phyloP scores from a whole-genome alignment of 345 rosid species.

The Corchorus olitorius region DNA sequence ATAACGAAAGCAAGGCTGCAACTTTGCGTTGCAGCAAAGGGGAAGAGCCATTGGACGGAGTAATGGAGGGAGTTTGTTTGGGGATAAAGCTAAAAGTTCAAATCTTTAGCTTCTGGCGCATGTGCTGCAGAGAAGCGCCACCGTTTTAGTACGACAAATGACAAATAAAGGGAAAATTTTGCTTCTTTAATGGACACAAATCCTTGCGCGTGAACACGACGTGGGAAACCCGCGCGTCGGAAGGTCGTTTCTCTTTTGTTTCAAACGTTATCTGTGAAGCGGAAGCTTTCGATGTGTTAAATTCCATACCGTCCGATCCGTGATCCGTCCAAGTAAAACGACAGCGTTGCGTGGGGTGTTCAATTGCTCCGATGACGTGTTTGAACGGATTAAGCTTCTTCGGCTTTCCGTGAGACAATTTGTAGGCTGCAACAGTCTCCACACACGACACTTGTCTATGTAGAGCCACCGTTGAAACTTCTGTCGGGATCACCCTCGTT shows the following conservation, averaged over 20 bases:
- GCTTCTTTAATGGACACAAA: neutral
- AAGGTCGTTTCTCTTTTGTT: neutral
- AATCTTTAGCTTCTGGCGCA: constrained; percentile 19
- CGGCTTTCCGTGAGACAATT: neutral
- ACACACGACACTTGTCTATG: constrained; percentile 41
- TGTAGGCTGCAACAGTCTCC: constrained; percentile 32
- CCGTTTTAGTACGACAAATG: neutral
- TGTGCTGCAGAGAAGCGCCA: constrained; percentile 9
- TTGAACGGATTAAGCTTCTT: neutral
- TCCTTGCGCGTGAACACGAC: neutral
- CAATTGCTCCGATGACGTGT: constrained; percentile 10
- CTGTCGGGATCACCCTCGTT: constrained; percentile 32
- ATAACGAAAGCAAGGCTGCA: constrained; percentile 36
- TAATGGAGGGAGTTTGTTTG: constrained; percentile 18
- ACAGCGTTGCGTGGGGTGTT: too few relatives aligned
- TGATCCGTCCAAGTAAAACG: too few relatives aligned
- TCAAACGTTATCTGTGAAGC: neutral
- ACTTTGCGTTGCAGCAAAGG: constrained; percentile 36
- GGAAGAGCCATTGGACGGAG: constrained; percentile 50
- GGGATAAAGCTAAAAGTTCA: constrained; percentile 18
- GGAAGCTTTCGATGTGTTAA: neutral
- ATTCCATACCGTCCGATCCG: constrained; percentile 12
- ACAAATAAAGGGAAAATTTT: neutral
- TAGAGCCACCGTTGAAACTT: constrained; percentile 39
- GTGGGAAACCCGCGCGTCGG: constrained; percentile 4